A percentile compares a stretch with the other conserved stretches of the same genome.
Conservation (phyloP, 441 rosid genomes). For the Adansonia grandidieri region DNA sequence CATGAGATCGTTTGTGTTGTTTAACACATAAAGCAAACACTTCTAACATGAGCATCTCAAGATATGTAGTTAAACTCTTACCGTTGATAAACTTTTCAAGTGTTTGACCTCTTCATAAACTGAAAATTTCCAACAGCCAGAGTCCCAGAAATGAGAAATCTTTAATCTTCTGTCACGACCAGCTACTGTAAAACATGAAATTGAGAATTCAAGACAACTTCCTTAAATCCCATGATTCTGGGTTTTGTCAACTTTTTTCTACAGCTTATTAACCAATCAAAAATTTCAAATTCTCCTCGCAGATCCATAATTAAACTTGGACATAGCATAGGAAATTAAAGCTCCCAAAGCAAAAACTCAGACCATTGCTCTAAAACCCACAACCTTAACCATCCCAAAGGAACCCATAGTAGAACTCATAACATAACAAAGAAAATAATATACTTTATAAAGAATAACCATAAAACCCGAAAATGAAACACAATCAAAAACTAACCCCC, state of each 20-base stretch:
- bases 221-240: slow-evolving; percentile 27
- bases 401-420: background rate
- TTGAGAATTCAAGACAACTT: slow-evolving; percentile 26
- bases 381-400: slow-evolving; percentile 24
- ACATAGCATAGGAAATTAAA: slow-evolving; percentile 8
- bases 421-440: background rate
- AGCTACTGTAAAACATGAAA: slow-evolving; percentile 29
- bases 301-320: slow-evolving; percentile 23
- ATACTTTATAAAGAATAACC: background rate
- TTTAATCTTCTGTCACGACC: slow-evolving; percentile 23
- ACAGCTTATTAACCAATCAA: background rate
- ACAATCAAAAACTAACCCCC: slow-evolving; percentile 6
- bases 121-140: background rate
- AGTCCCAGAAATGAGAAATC: slow-evolving; percentile 20
- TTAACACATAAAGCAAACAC: background rate
- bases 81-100: background rate
- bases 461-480: slow-evolving; percentile 8
- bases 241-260: background rate
- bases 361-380: slow-evolving; percentile 22
- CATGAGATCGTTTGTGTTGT: background rate
- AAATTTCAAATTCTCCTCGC: background rate
- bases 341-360: slow-evolving; percentile 12
- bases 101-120: background rate
- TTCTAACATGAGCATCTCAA: slow-evolving; percentile 21
- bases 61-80: background rate